Evolutionary conservation across 2,329 filamentous ascomycete species (phyloP).

Genomic region (Diplodia scrobiculata): DNA sequence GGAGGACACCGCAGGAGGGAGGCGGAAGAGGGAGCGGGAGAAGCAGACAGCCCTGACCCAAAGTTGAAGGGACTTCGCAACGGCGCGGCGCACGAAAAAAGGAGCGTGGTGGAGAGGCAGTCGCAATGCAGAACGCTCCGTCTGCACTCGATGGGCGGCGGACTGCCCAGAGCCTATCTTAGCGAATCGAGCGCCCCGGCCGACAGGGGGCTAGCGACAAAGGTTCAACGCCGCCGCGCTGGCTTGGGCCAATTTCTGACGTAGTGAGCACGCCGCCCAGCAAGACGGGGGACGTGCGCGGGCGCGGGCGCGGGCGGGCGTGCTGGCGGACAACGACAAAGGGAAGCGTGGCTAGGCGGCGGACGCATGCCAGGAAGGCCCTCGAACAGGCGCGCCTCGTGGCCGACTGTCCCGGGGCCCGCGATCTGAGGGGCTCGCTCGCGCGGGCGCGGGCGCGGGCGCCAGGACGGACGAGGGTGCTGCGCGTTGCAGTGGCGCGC

Average conservation of each 20-base stretch:
- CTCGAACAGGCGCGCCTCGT: conserved; percentile 14
- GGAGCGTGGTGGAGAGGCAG: conserved; percentile 29
- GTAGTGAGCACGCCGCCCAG: conserved; percentile 13
- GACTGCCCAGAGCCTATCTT: conserved; percentile 12
- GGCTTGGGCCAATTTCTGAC: conserved; percentile 27
- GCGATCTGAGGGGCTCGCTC: not conserved
- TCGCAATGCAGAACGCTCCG: conserved; percentile 28
- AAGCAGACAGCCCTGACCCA: conserved; percentile 21
- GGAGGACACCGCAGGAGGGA: conserved; percentile 19
- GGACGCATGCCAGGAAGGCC: conserved; percentile 16
- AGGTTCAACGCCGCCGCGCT: conserved; percentile 25
- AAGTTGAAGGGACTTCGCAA: conserved; percentile 17
- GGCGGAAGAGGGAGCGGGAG: conserved; percentile 17
- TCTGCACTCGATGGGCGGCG: conserved; percentile 18
- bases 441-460: not conserved
- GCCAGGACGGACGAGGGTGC: not conserved
- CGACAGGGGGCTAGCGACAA: conserved; percentile 26
- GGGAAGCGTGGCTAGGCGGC: conserved; percentile 24
- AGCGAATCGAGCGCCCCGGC: conserved; percentile 20
- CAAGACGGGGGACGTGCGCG: conserved; percentile 3
- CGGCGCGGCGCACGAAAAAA: conserved; percentile 27
- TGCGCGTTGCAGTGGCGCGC: conserved; percentile 4
- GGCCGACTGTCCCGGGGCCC: conserved; percentile 10
- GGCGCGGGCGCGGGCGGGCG: conserved; percentile 9
- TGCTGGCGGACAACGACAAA: conserved; percentile 24